Evolutionary conservation across 2,329 filamentous ascomycete species (phyloP).

Genomic region (Diaporthe citrichinensis): DNA sequence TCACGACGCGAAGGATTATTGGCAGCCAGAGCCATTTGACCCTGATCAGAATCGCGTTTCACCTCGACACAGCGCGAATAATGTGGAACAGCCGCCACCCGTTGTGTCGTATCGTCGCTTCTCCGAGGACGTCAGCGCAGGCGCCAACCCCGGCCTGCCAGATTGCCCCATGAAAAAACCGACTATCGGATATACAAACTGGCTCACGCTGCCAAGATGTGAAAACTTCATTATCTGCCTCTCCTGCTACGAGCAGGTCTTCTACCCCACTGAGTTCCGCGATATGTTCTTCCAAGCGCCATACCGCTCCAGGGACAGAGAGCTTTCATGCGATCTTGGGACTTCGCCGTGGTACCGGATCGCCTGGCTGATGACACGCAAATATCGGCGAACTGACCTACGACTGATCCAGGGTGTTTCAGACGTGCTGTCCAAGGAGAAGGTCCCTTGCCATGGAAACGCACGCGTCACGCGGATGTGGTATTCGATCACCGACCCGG

Average conservation of each 20-base stretch:
- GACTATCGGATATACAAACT: constrained; percentile 78
- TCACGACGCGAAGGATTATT: constrained; percentile 50
- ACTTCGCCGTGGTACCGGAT: constrained; percentile 84
- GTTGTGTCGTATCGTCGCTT: constrained; percentile 66
- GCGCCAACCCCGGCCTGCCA: constrained; percentile 66
- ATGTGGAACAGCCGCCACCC: constrained; percentile 52
- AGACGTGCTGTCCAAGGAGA: constrained; percentile 69
- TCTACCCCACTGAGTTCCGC: constrained; percentile 77
- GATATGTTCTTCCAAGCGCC: constrained; percentile 75
- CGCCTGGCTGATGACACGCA: constrained; percentile 84
- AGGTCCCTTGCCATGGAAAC: constrained; percentile 69
- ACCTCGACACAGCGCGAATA: constrained; percentile 49
- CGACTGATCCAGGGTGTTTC: constrained; percentile 79
- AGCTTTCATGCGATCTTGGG: constrained; percentile 84
- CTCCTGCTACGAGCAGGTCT: constrained; percentile 80
- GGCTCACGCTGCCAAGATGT: constrained; percentile 82
- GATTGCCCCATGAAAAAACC: constrained; percentile 78
- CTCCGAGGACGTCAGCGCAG: constrained; percentile 65
- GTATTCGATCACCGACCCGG: constrained; percentile 81
- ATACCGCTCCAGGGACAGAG: constrained; percentile 67
- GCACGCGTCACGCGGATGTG: constrained; percentile 73
- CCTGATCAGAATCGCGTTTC: constrained; percentile 8
- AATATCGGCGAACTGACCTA: constrained; percentile 76
- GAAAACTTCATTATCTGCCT: constrained; percentile 86
- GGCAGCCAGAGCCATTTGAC: constrained; percentile 57